Base-by-base conservation (phyloP, 2,329 filamentous ascomycete species). In the Alternaria sp. region DNA sequence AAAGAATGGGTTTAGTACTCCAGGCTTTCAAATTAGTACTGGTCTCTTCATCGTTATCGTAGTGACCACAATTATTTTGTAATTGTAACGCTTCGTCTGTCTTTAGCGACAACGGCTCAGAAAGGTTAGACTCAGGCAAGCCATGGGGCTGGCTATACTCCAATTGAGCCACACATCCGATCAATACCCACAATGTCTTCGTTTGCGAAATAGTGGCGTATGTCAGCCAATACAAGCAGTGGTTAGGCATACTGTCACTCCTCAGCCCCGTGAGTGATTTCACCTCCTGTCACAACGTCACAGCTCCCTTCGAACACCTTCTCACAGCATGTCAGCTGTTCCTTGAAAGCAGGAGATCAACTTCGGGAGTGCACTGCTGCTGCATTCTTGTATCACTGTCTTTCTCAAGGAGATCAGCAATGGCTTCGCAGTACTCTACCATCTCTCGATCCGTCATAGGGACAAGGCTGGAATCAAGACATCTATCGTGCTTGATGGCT, bases 401-500 rank as follows among this genome's bases (percentile, higher is more conserved):
- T 43, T 52, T 27, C 9, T 41, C 9, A 52, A 52, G 14, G 49
- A 52, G 25, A 10, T 41, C 10, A 52, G 22, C 18, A 41, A 52
- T 3, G 25, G 22, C 10, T 28, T 27, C 10, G 49, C 36, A 11
- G 10, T 52, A 25, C 22, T 52, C 10, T 52, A 52, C 10, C 36
- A 30, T 18, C 5, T 52, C 9, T 9, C 34, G n/a, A 28, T 41
- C 9, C 25, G 36, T 18, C 10, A 25, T 22, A 52, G 14, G 22
- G 34, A 52, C 34, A 41, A 41, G 22, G 36, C 49, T 52, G 8
- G 22, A n/a, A 16, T 30, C 36, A 38, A 52, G n/a, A 40, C 32
- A 7, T 52, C 34, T 28, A 16, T 55, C 27, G 45, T 57, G 18
- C 38, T 61, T 12, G 53, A 61, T 52, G 58, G 36, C 8, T 53